Evolutionary conservation across 148 eudicot species (phyloP), one percentile per base, ranked within the genome.

Genomic region (Linanthus parryae): DNA sequence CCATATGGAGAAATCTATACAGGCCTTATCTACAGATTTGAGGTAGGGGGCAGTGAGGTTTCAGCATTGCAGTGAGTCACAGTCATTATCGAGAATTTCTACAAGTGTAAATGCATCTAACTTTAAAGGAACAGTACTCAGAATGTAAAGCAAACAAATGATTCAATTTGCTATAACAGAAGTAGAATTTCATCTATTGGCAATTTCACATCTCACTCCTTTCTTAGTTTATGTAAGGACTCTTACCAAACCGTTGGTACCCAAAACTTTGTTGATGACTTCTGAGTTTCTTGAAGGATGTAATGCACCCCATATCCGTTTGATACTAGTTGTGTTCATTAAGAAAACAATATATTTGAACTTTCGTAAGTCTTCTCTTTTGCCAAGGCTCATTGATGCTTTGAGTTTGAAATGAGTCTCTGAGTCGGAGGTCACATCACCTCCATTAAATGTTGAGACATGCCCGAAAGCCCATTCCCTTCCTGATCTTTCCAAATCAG

Each of bases 281-380:
- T 42, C 48, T 21, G 52, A 26, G 52, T 61, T 75, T 46, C 41
- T 35, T 25, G n/a, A 34, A 73, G 54, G 65, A 36, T 63, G 67
- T 30, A 81, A 24, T 21, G 84, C 75, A 23, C 59, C 61, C 94
- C 94, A 84, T 19, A 81, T 63, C 45, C 82, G 63, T 23, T 68
- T 75, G 41, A 66, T 33, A 1, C 78, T 72, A 1, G 72, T 62
- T 26, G 62, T 48, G 53, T 81, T 84, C 53, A 36, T 70, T 68
- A 81, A 37, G 62, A 55, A 75, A 33, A 73, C 66, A 31, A 81
- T 64, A 64, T 35, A 73, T 26, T 57, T 54, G 3, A 75, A 63
- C 45, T 39, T 67, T 9, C 17, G 33, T 3, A 17, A 13, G 11
- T 37, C 52, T 19, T 61, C 65, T 33, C 57, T 39, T 12, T 41